Evolutionary conservation across 2,329 filamentous ascomycete genomes (phyloP), one percentile per base, ranked within the genome.

Genomic region (Hymenoscyphus fraxineus): DNA sequence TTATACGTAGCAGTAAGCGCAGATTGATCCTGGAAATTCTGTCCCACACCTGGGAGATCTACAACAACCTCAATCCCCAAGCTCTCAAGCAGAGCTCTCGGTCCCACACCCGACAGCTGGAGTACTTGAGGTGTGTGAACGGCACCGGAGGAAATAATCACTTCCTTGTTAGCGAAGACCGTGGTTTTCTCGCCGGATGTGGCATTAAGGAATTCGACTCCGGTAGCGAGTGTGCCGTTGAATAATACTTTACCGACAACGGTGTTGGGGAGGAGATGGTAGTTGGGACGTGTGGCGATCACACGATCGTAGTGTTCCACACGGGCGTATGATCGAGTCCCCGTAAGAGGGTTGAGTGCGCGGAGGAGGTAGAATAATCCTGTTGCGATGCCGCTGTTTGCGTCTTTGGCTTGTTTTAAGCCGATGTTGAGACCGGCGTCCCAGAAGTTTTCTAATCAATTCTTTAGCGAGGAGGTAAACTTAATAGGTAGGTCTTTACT

Each of bases 241-340:
- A 69, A 69, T 2, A 86, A 59, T 0, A 88, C 78, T 3, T 80
- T 80, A 2, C 79, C 76, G 0, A 88, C 85, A 56, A 81, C 80
- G 3, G 81, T 80, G 67, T 86, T 79, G 0, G 81, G 78, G 0
- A 88, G 76, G 2, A 88, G 77, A 64, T 88, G 82, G 3, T 88
- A 79, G 61, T 87, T 86, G 12, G 72, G 65, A 12, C 79, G 69
- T 31, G 66, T 57, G 6, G 59, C 57, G 3, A 68, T 68, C 13
- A 74, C 70, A 10, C 74, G 72, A 61, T 79, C 76, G 60, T 75
- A 77, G 64, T 81, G 79, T 4, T 75, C 75, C n/a, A 67, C 69
- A 13, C 76, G 70, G n/a, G 79, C 76, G 67, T 78, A 78, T 5
- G 76, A 78, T 38, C 79, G 76, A 13, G 63, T 63, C 19, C 58